A percentile compares a stretch with the other conserved stretches of the same genome.
These are phyloP conservation scores for Sarocladium oryzae DNA, from an alignment of 2,329 filamentous ascomycete species.

Conservation along the genomic window DNA sequence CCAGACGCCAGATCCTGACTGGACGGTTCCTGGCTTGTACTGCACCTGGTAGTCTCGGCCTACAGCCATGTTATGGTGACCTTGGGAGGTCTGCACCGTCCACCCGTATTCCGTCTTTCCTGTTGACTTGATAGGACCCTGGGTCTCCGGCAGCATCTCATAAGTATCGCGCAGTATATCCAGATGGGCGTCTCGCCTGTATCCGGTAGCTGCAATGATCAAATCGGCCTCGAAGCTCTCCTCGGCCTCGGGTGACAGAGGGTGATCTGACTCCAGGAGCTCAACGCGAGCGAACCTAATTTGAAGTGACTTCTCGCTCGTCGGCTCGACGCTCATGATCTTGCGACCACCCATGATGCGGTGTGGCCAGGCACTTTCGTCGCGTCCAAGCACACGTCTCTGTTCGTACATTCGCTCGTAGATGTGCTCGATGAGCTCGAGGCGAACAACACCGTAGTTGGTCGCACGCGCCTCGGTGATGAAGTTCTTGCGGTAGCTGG, in stretches of 20 bases:
- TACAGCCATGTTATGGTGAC: conserved; percentile 54
- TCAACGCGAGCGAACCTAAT: conserved; percentile 44
- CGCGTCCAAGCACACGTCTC: conserved; percentile 59
- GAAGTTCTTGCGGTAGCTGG: conserved; percentile 52
- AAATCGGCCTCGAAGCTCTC: conserved; percentile 61
- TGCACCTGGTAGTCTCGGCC: conserved; percentile 72
- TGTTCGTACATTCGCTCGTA: conserved; percentile 88
- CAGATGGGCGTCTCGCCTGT: conserved; percentile 71
- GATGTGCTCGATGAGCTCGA: conserved; percentile 83
- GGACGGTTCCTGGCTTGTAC: conserved; percentile 62
- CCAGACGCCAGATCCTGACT: conserved; percentile 74
- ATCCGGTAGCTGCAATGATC: conserved; percentile 83
- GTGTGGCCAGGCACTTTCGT: conserved; percentile 73
- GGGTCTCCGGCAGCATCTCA: conserved; percentile 54
- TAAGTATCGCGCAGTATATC: conserved; percentile 64
- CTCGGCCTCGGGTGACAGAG: conserved; percentile 24
- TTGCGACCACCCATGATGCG: conserved; percentile 66
- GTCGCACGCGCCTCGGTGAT: conserved; percentile 71
- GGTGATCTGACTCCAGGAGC: conserved; percentile 16
- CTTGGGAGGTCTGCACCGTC: conserved; percentile 32
- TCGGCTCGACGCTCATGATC: conserved; percentile 54
- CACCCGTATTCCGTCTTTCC: conserved; percentile 32
- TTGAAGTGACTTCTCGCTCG: conserved; percentile 44
- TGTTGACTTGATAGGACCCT: conserved; percentile 14
- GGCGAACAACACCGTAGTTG: conserved; percentile 90